Conservation (phyloP, 2,329 filamentous ascomycete genomes). For the Chrysoporthe puriensis region DNA sequence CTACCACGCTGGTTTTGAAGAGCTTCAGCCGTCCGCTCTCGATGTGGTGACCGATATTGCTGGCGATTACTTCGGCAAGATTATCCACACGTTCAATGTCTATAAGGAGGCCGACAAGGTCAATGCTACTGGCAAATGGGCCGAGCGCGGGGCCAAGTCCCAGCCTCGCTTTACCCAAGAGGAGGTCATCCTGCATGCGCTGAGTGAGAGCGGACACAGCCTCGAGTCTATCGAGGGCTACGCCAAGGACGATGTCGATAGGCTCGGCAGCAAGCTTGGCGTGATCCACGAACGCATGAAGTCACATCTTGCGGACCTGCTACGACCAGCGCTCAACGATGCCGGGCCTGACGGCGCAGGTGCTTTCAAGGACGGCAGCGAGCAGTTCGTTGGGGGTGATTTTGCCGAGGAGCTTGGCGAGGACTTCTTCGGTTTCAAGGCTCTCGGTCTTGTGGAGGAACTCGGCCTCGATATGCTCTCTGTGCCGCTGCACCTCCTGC, state of each 20-base stretch:
- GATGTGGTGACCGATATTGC: constrained; percentile 90
- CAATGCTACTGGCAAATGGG: constrained; percentile 49
- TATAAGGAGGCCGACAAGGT: constrained; percentile 85
- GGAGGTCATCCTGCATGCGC: constrained; percentile 83
- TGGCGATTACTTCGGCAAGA: constrained; percentile 84
- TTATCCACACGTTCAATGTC: constrained; percentile 76
- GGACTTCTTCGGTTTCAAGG: constrained; percentile 98
- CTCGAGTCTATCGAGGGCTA: constrained; percentile 82
- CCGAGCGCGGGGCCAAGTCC: constrained; percentile 47
- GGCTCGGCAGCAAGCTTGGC: constrained; percentile 75
- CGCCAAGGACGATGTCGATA: constrained; percentile 90
- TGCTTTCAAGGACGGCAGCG: constrained; percentile 94
- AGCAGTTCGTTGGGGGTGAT: constrained; percentile 94
- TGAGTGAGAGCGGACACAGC: constrained; percentile 83
- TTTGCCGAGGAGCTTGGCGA: constrained; percentile 98
- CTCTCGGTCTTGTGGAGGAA: constrained; percentile 88
- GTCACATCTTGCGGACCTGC: constrained; percentile 84
- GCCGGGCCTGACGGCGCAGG: constrained; percentile 81
- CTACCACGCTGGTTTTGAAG: constrained; percentile 95
- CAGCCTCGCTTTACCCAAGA: constrained; percentile 77
- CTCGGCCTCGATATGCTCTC: constrained; percentile 86
- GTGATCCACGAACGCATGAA: constrained; percentile 96
- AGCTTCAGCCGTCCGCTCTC: constrained; percentile 91
- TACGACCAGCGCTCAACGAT: constrained; percentile 86
- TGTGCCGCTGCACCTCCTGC: constrained; percentile 90